Conservation (phyloP, 768 basidiomycete species). For the Psilocybe sp. region DNA sequence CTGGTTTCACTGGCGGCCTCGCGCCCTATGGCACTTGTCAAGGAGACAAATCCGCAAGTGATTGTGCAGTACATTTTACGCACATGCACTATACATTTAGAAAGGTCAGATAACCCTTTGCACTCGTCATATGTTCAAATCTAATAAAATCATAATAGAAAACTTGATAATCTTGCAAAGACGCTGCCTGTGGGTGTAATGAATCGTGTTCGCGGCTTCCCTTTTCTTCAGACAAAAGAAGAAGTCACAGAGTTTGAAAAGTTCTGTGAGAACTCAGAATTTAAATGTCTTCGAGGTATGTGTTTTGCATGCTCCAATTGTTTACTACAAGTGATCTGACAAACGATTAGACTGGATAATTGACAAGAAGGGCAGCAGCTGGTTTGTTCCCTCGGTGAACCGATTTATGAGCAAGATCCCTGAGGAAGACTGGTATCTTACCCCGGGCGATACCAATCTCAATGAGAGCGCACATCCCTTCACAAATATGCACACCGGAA, state of each 20-base stretch:
- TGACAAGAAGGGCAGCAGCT: neutral
- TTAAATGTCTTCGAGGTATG: neutral
- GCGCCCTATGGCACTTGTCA: neutral
- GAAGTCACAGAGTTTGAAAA: neutral
- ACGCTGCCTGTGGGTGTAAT: neutral
- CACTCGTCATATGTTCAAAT: too few relatives aligned
- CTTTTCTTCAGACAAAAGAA: neutral
- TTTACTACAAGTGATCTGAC: too few relatives aligned
- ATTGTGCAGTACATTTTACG: neutral
- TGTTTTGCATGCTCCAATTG: too few relatives aligned
- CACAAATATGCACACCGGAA: conserved; percentile 6
- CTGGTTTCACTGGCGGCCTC: neutral
- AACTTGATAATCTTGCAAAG: neutral
- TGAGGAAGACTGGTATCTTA: conserved; percentile 2
- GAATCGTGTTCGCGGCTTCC: neutral
- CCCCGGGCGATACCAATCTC: neutral
- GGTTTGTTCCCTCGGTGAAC: neutral
- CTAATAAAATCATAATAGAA: too few relatives aligned
- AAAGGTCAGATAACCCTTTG: too few relatives aligned
- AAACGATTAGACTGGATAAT: conserved; percentile 3
- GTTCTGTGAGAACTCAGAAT: neutral
- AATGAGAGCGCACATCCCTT: conserved; percentile 6
- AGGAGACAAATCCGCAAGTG: neutral
- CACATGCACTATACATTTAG: neutral
- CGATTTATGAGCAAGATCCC: conserved; percentile 1